A percentile compares a stretch with the other conserved stretches of the same genome.
Conservation (phyloP, 768 basidiomycete species). For the Collybia nuda region DNA sequence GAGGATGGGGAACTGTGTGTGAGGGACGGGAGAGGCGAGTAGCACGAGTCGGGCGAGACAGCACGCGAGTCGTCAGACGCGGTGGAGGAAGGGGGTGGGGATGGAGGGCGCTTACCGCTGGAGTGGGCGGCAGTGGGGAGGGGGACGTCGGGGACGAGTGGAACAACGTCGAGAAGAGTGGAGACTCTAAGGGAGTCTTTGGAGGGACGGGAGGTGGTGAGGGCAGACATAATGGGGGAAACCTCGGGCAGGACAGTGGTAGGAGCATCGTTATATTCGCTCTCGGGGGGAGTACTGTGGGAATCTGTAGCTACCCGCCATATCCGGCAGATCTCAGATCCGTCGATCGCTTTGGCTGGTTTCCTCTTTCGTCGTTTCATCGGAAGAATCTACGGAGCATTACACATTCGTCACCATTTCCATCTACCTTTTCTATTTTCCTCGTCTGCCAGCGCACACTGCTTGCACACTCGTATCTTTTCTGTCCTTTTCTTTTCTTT, state of each 20-base stretch:
- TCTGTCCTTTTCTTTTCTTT: neutral
- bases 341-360: constrained; percentile 2
- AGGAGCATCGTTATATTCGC: constrained; percentile 16
- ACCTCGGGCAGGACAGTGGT: neutral
- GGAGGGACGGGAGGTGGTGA: constrained; percentile 18
- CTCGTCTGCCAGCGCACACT: neutral
- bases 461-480: too few relatives aligned
- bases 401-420: constrained; percentile 1
- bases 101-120: neutral
- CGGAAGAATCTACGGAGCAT: constrained; percentile 11
- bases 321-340: constrained; percentile 13
- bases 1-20: constrained; percentile 32
- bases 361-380: constrained; percentile 8
- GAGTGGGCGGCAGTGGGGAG: neutral
- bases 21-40: constrained; percentile 22
- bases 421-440: neutral
- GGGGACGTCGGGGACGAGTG: neutral
- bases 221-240: constrained; percentile 21
- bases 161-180: neutral
- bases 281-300: constrained; percentile 9
- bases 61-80: constrained; percentile 6
- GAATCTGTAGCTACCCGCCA: neutral
- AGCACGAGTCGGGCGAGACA: constrained; percentile 20
- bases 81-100: neutral
- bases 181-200: neutral